Evolutionary conservation across 768 basidiomycete species (phyloP).

Genomic region (Mrakia gelida): DNA sequence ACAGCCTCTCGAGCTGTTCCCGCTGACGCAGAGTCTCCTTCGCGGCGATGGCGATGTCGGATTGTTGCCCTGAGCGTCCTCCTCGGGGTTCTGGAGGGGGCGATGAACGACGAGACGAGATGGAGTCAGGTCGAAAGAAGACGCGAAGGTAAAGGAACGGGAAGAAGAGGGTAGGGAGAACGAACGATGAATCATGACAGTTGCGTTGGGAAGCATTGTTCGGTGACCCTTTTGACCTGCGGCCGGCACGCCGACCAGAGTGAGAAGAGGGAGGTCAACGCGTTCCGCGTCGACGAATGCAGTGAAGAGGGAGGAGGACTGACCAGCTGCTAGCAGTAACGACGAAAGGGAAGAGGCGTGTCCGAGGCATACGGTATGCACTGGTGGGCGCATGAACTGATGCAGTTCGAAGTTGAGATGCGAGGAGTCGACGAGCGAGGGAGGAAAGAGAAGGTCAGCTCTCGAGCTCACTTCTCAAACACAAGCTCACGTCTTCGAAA

Average conservation of each 20-base stretch:
- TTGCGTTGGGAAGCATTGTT: constrained; percentile 85
- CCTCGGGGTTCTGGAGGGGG: constrained; percentile 53
- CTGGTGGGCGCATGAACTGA: constrained; percentile 58
- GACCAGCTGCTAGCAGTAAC: constrained; percentile 77
- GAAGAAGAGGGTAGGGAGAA: constrained; percentile 3
- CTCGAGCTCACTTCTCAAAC: too few relatives aligned
- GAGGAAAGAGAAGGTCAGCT: not conserved
- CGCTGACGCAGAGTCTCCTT: constrained; percentile 90
- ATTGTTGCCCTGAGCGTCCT: constrained; percentile 89
- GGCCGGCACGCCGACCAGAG: not conserved
- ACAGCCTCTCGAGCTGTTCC: constrained; percentile 75
- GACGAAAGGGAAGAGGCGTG: constrained; percentile 96
- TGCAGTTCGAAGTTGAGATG: not conserved
- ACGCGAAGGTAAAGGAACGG: not conserved
- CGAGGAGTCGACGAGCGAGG: not conserved
- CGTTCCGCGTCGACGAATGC: not conserved
- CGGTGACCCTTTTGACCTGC: constrained; percentile 81
- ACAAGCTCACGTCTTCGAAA: not conserved
- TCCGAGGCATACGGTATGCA: constrained; percentile 94
- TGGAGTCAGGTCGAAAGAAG: too few relatives aligned
- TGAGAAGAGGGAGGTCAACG: constrained; percentile 29
- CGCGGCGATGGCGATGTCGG: constrained; percentile 94
- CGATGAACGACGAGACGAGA: too few relatives aligned
- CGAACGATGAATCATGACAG: constrained; percentile 97
- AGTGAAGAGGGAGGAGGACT: constrained; percentile 30